phyloP scores from a whole-genome alignment of 2,329 filamentous ascomycete genomes.

The Chrysoporthe cubensis region DNA sequence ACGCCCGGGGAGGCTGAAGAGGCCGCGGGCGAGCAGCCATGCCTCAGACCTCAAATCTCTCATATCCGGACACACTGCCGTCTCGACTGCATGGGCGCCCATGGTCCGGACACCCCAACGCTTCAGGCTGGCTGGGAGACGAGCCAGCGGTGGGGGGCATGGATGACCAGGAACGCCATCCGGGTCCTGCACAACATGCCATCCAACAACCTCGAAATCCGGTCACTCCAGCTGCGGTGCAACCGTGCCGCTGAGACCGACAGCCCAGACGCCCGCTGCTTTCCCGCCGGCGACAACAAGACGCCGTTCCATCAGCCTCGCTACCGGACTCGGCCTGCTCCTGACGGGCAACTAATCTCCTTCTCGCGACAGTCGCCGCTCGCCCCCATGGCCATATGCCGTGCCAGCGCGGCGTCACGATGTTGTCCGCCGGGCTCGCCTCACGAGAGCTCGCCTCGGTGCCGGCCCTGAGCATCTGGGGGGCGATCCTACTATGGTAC shows the following conservation, averaged over 20 bases:
- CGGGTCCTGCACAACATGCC: not conserved
- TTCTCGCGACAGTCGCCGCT: not conserved
- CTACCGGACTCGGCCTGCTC: not conserved
- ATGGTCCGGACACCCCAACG: not conserved
- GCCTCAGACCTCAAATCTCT: not conserved
- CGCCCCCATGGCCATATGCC: not conserved
- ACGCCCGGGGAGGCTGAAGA: not conserved
- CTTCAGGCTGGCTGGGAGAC: conserved; percentile 3
- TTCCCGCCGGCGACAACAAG: not conserved
- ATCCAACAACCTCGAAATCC: not conserved
- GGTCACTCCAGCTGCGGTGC: not conserved
- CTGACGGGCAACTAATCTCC: not conserved
- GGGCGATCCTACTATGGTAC: not conserved
- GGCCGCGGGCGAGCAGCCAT: not conserved
- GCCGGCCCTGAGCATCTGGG: not conserved
- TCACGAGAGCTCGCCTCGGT: not conserved
- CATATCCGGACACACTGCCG: not conserved
- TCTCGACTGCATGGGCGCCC: not conserved
- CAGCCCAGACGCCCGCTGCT: not conserved
- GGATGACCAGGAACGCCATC: conserved; percentile 2
- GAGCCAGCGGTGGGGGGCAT: not conserved
- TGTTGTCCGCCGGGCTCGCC: not conserved
- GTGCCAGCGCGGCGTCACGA: not conserved
- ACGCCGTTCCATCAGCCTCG: not conserved
- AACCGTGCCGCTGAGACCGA: not conserved